Base-by-base conservation (phyloP, 2,329 filamentous ascomycete species). In the Hymenoscyphus occultus region DNA sequence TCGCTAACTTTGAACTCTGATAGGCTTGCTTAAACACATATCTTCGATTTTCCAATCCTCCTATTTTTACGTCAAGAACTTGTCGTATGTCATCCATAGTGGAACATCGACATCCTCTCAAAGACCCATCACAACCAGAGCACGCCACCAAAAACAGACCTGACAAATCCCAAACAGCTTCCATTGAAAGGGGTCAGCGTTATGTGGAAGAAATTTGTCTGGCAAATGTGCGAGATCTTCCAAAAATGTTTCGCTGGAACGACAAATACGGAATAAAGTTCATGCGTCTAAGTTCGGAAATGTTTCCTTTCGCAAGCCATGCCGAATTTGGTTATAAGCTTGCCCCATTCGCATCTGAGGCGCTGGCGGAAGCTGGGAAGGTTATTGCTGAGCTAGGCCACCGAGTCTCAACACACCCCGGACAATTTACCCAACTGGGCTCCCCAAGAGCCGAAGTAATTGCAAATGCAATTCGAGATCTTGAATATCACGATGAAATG, bases 291-390 rank as follows among this genome's bases (percentile, higher is more conserved):
- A 96, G 92, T 71, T 96, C 92, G 63, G 94, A 97, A 71, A 97
- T 97, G 91, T 98, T 98, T 69, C 94, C 94, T 0, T 97, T 97
- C 76, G 94, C 94, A 1, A 96, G 91, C 69, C 94, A 98, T 73
- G 84, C 85, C 31, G 90, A 92, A 67, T 90, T 96, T 70, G 94
- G 93, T 0, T 98, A 98, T 77, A 90, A 86, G 70, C 82, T 98
- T 13, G 88, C 87, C 0, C 89, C 91, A 0, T 97, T 97, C 75
- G 94, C 93, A 0, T 86, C 90, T 0, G 88, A 93, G 14, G 87
- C 85, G 0, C 81, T 98, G 10, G 89, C 85, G 2, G 89, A 93
- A 69, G 91, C 86, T 7, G 94, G 94, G 1, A 87, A 81, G 71
- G 86, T 96, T 2, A 88, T 92, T 5, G 90, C 86, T 12, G 84